Evolutionary conservation across 768 basidiomycete genomes (phyloP).

Genomic region (Termitomyces sp.): DNA sequence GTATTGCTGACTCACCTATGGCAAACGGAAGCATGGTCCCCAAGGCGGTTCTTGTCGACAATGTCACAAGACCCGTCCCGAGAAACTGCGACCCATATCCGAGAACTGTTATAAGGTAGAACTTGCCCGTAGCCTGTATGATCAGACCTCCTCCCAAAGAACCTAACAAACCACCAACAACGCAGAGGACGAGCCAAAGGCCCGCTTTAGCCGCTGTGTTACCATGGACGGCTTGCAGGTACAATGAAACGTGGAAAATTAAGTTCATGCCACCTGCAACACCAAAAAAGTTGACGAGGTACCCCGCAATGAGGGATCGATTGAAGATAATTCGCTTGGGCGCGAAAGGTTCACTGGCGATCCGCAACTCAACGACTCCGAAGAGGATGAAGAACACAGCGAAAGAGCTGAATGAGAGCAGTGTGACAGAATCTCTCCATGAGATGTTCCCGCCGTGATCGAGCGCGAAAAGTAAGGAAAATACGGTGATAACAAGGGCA

Average conservation of each 20-base stretch:
- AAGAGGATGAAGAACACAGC: conserved; percentile 37
- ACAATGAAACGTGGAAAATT: conserved; percentile 55
- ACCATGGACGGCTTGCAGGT: conserved; percentile 55
- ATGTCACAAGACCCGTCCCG: conserved; percentile 36
- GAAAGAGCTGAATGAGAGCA: conserved; percentile 34
- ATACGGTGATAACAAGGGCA: conserved; percentile 53
- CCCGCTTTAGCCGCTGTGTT: conserved; percentile 49
- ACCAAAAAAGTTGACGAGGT: conserved; percentile 59
- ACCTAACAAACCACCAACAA: conserved; percentile 46
- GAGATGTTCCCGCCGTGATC: conserved; percentile 53
- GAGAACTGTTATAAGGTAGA: conserved; percentile 47
- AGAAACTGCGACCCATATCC: conserved; percentile 37
- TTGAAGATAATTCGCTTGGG: conserved; percentile 53
- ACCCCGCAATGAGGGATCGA: conserved; percentile 48
- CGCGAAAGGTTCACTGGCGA: conserved; percentile 60
- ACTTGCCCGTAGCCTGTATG: conserved; percentile 60
- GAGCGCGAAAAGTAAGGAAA: conserved; percentile 55
- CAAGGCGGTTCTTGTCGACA: conserved; percentile 39
- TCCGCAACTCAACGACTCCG: conserved; percentile 42
- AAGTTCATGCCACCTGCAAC: conserved; percentile 42
- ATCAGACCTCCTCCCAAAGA: conserved; percentile 50
- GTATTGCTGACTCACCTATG: conserved; percentile 33
- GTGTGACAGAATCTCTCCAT: conserved; percentile 41
- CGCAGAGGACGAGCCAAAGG: conserved; percentile 48
- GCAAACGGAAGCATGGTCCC: conserved; percentile 38